Evolutionary conservation across 345 rosid genomes (phyloP), one percentile per base, ranked within the genome.

Genomic region (Acer yangbiense): DNA sequence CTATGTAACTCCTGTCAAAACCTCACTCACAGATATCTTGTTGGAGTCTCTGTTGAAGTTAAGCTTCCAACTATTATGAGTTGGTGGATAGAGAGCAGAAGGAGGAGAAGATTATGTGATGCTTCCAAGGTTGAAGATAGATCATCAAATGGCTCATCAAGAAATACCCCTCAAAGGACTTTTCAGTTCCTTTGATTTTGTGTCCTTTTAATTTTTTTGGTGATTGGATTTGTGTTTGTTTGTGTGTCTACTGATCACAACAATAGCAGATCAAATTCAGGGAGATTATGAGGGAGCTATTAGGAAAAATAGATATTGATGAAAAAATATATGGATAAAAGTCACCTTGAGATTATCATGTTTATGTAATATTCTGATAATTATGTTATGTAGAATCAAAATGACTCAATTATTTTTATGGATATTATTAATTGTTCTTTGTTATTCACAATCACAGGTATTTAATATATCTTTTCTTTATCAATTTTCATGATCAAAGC

Each of bases 1-100:
- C 84, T 94, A 3, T 94, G 98, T 73, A 79, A 77, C 29, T 29
- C 88, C 0, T 94, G 98, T 68, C 94, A 86, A 52, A 86, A 84
- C 58, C 85, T 86, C 60, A 94, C 96, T 1, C 91, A 79, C 25
- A 74, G 87, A 63, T 92, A 85, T 25, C 86, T 91, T 27, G 74
- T 90, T 50, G 98, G 96, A 61, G 82, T 79, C 16, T 79, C 90
- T 3, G 29, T 35, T 14, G 84, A 84, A 81, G 87, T 88, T 72
- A 20, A 73, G 81, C 83, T 86, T 21, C 90, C 87, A 0, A 50
- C 84, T 1, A 71, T 85, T 57, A 76, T 77, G 54, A 77, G 78
- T 35, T 35, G 39, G 65, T 71, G 13, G 65, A 67, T 71, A 12
- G 83, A 82, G 55, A 81, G 79, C 80, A 81, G 63, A 46, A 78